Evolutionary conservation across 2,329 filamentous ascomycete species (phyloP).

Genomic region (Microascus cirrosus): DNA sequence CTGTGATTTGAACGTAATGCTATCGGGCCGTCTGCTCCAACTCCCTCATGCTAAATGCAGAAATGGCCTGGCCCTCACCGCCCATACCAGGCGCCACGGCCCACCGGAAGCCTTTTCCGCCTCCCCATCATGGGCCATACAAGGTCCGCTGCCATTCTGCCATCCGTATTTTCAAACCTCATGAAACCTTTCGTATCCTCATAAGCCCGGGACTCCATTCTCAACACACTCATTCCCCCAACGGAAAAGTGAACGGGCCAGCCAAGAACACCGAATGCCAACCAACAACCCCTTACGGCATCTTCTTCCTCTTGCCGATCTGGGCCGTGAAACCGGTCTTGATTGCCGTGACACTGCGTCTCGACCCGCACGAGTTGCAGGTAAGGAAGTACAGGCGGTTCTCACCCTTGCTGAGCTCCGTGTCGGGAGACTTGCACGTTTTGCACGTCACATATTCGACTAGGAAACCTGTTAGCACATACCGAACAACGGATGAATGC

Average conservation of each 20-base stretch:
- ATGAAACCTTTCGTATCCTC: background rate
- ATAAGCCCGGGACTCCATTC: background rate
- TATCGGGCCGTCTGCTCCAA: background rate
- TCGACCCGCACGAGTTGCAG: conserved; percentile 71
- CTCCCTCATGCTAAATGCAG: background rate
- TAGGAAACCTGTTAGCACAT: conserved; percentile 22
- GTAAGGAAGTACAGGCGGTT: conserved; percentile 99
- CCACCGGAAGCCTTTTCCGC: background rate
- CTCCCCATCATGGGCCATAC: background rate
- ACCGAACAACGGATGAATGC: background rate
- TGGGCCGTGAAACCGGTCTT: conserved; percentile 99
- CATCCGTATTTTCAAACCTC: background rate
- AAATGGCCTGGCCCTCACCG: background rate
- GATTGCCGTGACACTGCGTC: conserved; percentile 91
- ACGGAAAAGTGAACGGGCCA: background rate
- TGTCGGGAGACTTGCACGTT: conserved; percentile 90
- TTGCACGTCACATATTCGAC: conserved; percentile 99
- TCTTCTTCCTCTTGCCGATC: conserved; percentile 96
- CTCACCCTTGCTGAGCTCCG: conserved; percentile 95
- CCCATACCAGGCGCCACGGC: background rate
- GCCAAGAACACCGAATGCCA: background rate
- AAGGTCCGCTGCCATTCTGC: background rate
- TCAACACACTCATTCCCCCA: background rate
- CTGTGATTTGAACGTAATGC: background rate
- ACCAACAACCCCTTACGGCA: conserved; percentile 42